Base-by-base conservation (phyloP, 2,329 filamentous ascomycete species). In the Hymenoscyphus repandus region DNA sequence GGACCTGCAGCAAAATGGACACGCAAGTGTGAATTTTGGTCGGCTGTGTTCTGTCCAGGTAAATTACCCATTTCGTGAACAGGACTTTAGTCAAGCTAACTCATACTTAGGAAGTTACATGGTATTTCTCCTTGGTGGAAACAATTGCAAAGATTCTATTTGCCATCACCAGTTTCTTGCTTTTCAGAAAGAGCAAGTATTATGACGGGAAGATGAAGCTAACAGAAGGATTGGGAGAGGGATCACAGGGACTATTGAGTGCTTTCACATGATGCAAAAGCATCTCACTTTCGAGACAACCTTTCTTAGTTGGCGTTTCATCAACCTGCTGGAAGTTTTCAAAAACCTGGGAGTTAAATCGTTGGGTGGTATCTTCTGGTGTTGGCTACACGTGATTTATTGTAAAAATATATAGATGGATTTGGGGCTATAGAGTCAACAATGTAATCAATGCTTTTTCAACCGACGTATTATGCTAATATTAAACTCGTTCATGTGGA, bases 101-200 rank as follows among this genome's bases (percentile, higher is more conserved):
- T 39, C 37, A 5, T 7, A 6, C 39, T 27, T 27, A 49, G 47
- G 38, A 31, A 5, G 17, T 17, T 7, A 20, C 47, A 13, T 49
- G 47, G 47, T 31, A 43, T 22, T 12, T 49, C 11, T 49, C 47
- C n/a, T n/a, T 49, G 1, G 33, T 49, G 6, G 39, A 49, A 32
- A 49, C 47, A 12, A 44, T 42, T 31, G 15, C 20, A 12, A 49
- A 49, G 31, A 49, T 49, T 12, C 9, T 49, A 20, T 38, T 49
- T 32, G 47, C 17, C 12, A 20, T 44, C 3, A 32, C 6, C 20
- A 43, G 17, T 22, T 49, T 49, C 40, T 11, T 44, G 18, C 10
- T 49, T 6, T 39, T 43, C 6, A 30, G 47, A 32, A 49, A 49
- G 32, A 34, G 30, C n/a, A 49, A 33, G 31, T 18, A 36, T 12